Conservation (phyloP, 352 stramenopile species). For the Globisporangium lucens region DNA sequence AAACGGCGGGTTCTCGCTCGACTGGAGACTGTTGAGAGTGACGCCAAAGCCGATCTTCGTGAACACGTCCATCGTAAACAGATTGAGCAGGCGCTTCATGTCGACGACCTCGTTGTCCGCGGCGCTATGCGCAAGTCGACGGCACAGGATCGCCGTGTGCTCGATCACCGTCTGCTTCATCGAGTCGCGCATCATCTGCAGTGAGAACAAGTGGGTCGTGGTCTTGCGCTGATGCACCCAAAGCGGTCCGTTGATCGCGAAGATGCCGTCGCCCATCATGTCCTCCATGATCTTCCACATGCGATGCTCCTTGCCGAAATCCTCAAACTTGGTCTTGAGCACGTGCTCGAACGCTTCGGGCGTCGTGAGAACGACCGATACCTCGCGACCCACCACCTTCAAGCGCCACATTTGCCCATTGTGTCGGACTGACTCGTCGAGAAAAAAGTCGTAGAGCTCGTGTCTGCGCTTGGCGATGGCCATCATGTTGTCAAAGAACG, state of each 20-base stretch:
- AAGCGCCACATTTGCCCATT: too few species aligned
- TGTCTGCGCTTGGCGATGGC: neutral
- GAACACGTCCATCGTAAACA: slow-evolving; percentile 59
- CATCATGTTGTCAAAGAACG: neutral
- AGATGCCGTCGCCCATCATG: too few species aligned
- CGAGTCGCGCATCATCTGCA: slow-evolving; percentile 27
- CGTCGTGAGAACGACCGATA: too few species aligned
- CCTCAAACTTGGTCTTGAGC: too few species aligned
- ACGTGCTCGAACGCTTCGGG: too few species aligned
- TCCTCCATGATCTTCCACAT: too few species aligned
- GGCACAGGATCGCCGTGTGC: slow-evolving; percentile 15
- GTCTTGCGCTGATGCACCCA: slow-evolving; percentile 26
- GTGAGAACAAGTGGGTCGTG: slow-evolving; percentile 77
- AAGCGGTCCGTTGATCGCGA: too few species aligned
- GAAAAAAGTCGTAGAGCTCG: slow-evolving; percentile 12
- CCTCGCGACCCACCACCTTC: too few species aligned
- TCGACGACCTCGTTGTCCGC: neutral
- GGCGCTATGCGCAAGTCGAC: slow-evolving; percentile 6
- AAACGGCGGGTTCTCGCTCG: slow-evolving; percentile 22
- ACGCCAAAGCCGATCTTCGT: slow-evolving; percentile 56
- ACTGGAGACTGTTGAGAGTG: slow-evolving; percentile 25
- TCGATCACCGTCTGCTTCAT: slow-evolving; percentile 26
- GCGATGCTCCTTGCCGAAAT: too few species aligned
- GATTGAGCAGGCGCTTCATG: slow-evolving; percentile 28
- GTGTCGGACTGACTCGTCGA: slow-evolving; percentile 21